phyloP scores from a whole-genome alignment of 495 filamentous ascomycete genomes.

The Hypoxylon trugodes region DNA sequence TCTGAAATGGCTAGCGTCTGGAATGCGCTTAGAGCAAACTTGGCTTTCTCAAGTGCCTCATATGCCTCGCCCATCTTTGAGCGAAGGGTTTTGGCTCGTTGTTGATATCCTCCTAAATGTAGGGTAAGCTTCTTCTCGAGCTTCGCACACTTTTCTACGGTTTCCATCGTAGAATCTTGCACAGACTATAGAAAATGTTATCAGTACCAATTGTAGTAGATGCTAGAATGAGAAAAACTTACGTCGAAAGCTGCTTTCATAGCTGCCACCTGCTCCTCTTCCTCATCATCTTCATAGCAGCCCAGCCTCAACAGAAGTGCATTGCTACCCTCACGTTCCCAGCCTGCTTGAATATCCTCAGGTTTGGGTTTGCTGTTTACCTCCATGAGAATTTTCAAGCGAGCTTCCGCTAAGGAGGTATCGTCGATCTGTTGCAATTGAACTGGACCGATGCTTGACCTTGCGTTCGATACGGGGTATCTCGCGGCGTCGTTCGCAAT shows the following conservation, averaged over 20 bases:
- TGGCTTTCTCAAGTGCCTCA: constrained; percentile 77
- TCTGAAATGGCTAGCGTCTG: constrained; percentile 79
- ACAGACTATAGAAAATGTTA: constrained; percentile 63
- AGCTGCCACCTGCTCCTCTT: constrained; percentile 67
- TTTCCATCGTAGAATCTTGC: constrained; percentile 72
- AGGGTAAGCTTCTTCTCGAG: constrained; percentile 92
- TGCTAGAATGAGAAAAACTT: constrained; percentile 40
- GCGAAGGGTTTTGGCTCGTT: constrained; percentile 81
- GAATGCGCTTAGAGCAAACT: constrained; percentile 76
- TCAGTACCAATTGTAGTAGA: constrained; percentile 37
- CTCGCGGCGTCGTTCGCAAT: constrained; percentile 82
- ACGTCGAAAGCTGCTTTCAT: constrained; percentile 73
- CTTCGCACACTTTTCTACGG: constrained; percentile 82
- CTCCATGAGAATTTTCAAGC: constrained; percentile 78
- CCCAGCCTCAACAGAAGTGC: constrained; percentile 75
- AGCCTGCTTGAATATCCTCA: constrained; percentile 72
- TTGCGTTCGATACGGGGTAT: constrained; percentile 72
- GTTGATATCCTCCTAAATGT: constrained; percentile 89
- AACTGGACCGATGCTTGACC: constrained; percentile 66
- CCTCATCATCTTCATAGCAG: constrained; percentile 77
- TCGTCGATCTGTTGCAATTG: constrained; percentile 76
- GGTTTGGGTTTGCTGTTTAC: constrained; percentile 64
- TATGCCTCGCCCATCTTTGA: constrained; percentile 83
- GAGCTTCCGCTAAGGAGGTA: constrained; percentile 72
- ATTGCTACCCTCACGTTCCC: constrained; percentile 69